Conservation (phyloP, 2,329 filamentous ascomycete species). For the Orbilia ellipsospora region DNA sequence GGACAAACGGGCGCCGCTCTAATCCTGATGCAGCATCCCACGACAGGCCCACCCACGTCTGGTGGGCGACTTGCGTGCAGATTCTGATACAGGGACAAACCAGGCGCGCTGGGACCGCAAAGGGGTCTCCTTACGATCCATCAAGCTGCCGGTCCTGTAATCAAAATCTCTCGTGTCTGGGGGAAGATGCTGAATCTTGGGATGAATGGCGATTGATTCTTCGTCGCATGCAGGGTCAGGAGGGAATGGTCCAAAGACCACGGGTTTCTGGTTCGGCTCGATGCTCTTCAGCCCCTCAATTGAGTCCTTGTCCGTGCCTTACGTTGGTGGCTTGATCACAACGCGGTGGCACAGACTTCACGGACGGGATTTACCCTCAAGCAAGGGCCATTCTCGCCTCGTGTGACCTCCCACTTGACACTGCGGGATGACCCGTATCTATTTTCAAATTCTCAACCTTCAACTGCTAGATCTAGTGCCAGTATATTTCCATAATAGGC, state of each 20-base stretch:
- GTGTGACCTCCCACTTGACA: no score
- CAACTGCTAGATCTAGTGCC: no score
- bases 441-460: no score
- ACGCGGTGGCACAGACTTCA: not conserved
- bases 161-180: slow-evolving; percentile 27
- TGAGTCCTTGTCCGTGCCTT: not conserved
- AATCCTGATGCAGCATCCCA: slow-evolving; percentile 40
- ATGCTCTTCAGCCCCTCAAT: not conserved
- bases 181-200: slow-evolving; percentile 6
- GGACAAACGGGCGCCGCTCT: slow-evolving; percentile 31
- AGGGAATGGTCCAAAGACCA: not conserved
- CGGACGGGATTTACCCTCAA: not conserved
- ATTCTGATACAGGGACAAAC: slow-evolving; percentile 55
- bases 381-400: not conserved
- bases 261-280: not conserved
- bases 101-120: slow-evolving; percentile 43
- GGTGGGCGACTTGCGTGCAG: slow-evolving; percentile 24
- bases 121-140: slow-evolving; percentile 21
- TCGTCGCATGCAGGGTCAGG: slow-evolving; percentile 16
- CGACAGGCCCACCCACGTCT: slow-evolving; percentile 16
- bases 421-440: no score
- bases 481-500: no score
- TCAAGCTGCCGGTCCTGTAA: slow-evolving; percentile 39
- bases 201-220: not conserved
- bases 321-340: slow-evolving; percentile 25